Evolutionary conservation across 257 asterid genomes (phyloP), one percentile per base, ranked within the genome.

Genomic region (Leonotis leonurus): DNA sequence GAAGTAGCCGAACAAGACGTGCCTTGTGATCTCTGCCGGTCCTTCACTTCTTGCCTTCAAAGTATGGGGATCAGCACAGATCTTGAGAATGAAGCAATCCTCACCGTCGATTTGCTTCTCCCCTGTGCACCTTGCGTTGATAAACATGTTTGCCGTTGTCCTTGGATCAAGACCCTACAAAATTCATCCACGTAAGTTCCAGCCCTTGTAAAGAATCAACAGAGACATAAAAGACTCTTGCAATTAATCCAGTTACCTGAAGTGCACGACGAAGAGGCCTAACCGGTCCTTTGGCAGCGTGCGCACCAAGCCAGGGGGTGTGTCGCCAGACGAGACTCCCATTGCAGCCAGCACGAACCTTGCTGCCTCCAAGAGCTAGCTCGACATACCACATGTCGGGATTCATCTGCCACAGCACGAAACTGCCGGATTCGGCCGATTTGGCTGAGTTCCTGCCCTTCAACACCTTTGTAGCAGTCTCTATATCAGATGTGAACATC

Each of bases 291-390:
- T 84, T 87, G 22, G 95, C 93, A 7, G 95, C 85, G 67, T 87
- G 95, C 1, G 95, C 85, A 20, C 95, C 93, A 2, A 84, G 88
- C 93, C 93, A 84, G 27, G 95, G 95, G 0, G 95, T 87, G n/a
- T n/a, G n/a, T n/a, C n/a, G n/a, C n/a, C n/a, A n/a, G n/a, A n/a
- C n/a, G n/a, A n/a, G n/a, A n/a, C 69, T 78, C 53, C 95, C 93
- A 1, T 87, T 84, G 70, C 93, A 87, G 62, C 90, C 93, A 18
- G 93, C 93, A 45, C 78, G 95, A 55, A 87, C 88, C 68, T 87
- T 84, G 77, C 87, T 84, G 51, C 85, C 82, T 22, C 92, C 92
- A 12, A 87, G 78, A 0, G 90, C 90, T 8, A 84, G 90, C 74
- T 87, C 95, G 10, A 87, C 89, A 55, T 87, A 87, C 95, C 95